phyloP scores from a whole-genome alignment of 768 basidiomycete genomes.

The Auricularia auricula-judae region DNA sequence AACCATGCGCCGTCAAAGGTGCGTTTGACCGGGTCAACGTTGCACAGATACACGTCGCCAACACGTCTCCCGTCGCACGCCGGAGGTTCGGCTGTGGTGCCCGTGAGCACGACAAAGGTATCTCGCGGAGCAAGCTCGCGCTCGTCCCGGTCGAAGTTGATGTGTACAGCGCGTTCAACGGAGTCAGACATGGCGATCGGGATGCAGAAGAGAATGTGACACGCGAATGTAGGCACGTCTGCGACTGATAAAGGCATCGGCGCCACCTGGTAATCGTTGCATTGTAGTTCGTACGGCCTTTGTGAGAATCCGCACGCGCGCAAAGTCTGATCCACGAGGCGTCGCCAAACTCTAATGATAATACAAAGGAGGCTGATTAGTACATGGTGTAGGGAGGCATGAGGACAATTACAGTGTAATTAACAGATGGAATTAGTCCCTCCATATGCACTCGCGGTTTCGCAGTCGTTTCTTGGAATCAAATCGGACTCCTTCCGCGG shows the following conservation, averaged over 20 bases:
- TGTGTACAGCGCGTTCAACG: background rate
- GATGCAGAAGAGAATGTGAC: background rate
- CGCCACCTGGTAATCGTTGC: background rate
- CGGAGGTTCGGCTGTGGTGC: background rate
- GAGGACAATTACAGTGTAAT: no score
- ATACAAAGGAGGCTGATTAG: no score
- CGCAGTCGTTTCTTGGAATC: background rate
- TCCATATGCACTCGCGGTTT: background rate
- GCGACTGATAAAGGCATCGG: background rate
- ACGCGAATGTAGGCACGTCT: background rate
- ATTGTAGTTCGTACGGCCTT: background rate
- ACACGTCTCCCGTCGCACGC: background rate
- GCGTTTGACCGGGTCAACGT: background rate
- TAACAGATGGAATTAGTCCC: background rate
- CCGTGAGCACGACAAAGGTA: background rate
- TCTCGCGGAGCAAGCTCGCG: background rate
- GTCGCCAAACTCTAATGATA: no score
- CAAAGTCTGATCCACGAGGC: no score
- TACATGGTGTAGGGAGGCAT: no score
- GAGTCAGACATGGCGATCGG: background rate
- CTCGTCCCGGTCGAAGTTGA: background rate
- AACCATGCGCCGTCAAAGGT: background rate
- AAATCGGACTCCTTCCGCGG: slow-evolving; percentile 43
- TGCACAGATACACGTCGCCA: background rate
- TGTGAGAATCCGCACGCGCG: background rate